Percentiles rank a stretch among this genome's conserved stretches.
These are phyloP conservation scores for Mycena galericulata DNA, from an alignment of 768 basidiomycete genomes.

Conservation along the genomic window DNA sequence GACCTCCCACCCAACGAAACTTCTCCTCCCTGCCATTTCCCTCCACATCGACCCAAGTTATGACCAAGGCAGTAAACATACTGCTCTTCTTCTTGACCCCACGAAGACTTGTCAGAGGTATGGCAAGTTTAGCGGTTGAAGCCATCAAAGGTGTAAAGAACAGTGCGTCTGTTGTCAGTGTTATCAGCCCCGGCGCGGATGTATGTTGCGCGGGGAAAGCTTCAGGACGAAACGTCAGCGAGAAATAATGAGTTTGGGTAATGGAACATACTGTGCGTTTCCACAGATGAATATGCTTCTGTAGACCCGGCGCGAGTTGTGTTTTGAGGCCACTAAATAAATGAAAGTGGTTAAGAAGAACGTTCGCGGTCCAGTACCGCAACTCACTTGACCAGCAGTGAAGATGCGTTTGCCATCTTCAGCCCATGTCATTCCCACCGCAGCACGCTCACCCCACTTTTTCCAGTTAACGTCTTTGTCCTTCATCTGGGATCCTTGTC, in stretches of 20 bases:
- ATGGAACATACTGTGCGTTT: conserved; percentile 49
- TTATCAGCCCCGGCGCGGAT: conserved; percentile 69
- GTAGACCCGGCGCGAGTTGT: background rate
- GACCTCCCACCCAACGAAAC: conserved; percentile 69
- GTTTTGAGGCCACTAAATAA: conserved; percentile 14
- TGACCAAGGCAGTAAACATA: conserved; percentile 62
- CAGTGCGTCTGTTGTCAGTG: conserved; percentile 60
- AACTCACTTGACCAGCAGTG: conserved; percentile 49
- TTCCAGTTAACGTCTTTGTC: conserved; percentile 60
- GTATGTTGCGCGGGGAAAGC: conserved; percentile 72
- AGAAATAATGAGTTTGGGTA: background rate
- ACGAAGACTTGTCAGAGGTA: conserved; percentile 60
- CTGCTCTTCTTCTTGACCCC: conserved; percentile 68
- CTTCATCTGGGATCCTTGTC: conserved; percentile 9
- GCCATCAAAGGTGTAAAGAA: conserved; percentile 69
- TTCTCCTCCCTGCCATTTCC: conserved; percentile 59
- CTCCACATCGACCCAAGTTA: conserved; percentile 57
- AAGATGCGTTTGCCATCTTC: conserved; percentile 57
- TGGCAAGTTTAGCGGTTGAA: conserved; percentile 55
- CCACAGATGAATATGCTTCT: conserved; percentile 1
- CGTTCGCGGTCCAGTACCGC: background rate
- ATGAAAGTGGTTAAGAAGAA: background rate
- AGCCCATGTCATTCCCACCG: conserved; percentile 57
- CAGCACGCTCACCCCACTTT: conserved; percentile 65
- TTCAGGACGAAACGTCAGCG: conserved; percentile 40